These are phyloP conservation scores for Beauveria scarabaeidicola DNA, from an alignment of 2,329 filamentous ascomycete species.

Conservation along the genomic window DNA sequence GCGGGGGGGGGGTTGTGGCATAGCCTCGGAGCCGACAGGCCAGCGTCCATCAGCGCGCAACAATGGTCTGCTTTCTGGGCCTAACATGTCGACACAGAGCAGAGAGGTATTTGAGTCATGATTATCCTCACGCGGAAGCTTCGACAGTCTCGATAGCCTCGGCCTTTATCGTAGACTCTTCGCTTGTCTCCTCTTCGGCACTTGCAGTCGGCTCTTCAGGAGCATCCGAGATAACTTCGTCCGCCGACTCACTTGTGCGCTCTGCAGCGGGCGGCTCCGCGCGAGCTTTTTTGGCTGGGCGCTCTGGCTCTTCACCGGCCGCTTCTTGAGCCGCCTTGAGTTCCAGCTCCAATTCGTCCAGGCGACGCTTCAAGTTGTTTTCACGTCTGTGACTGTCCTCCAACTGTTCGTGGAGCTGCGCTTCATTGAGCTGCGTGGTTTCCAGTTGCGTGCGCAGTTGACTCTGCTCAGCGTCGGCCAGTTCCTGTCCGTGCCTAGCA, in stretches of 20 bases:
- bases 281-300: constrained; percentile 22
- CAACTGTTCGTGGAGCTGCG: constrained; percentile 50
- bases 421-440: constrained; percentile 30
- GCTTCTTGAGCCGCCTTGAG: constrained; percentile 27
- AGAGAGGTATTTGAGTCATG: background rate
- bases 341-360: constrained; percentile 69
- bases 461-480: constrained; percentile 46
- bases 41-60: no score
- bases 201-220: background rate
- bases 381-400: constrained; percentile 73
- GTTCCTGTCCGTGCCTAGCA: constrained; percentile 51
- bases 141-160: background rate
- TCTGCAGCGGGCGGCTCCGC: constrained; percentile 13
- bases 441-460: constrained; percentile 50
- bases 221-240: background rate
- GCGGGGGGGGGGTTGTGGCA: background rate
- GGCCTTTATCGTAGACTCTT: background rate
- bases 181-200: background rate
- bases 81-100: background rate
- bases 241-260: background rate
- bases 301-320: constrained; percentile 14
- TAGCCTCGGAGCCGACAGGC: background rate
- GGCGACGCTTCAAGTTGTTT: constrained; percentile 69
- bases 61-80: background rate
- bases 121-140: background rate